Evolutionary conservation across 164 flowering plant species (phyloP).

Genomic region (Litsea cubeba): DNA sequence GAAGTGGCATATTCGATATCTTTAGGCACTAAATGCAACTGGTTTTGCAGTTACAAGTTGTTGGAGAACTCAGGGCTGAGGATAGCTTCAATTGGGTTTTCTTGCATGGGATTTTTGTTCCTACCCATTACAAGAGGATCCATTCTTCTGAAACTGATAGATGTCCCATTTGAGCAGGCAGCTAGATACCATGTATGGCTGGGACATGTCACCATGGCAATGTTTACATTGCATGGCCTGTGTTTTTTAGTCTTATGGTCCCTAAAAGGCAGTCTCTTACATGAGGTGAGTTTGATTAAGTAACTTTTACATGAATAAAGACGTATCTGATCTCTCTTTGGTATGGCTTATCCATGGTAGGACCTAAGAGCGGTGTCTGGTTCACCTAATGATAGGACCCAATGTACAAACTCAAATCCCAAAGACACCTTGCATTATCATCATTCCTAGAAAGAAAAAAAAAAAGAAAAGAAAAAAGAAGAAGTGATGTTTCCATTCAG

Average conservation of each 20-base stretch:
- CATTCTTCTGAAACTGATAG: constrained; percentile 64
- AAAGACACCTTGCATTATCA: no score
- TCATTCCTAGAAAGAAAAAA: no score
- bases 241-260: constrained; percentile 58
- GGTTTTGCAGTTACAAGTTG: constrained; percentile 36
- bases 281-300: constrained; percentile 35
- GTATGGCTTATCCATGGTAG: no score
- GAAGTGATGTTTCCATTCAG: no score
- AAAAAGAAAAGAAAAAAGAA: no score
- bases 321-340: no score
- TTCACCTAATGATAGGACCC: no score
- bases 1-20: neutral
- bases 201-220: constrained; percentile 76
- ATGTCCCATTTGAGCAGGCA: constrained; percentile 92
- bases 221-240: constrained; percentile 72
- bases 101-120: constrained; percentile 73
- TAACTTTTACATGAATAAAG: no score
- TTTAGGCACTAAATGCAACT: neutral
- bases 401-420: no score
- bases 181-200: constrained; percentile 91
- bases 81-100: constrained; percentile 57
- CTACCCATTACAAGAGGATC: constrained; percentile 84
- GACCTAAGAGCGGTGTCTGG: no score
- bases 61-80: constrained; percentile 51
- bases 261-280: constrained; percentile 45